Percentiles rank a stretch among this genome's conserved stretches.
Evolutionary conservation across 352 stramenopile species (phyloP).

Genomic region (Pythium utonaiense): DNA sequence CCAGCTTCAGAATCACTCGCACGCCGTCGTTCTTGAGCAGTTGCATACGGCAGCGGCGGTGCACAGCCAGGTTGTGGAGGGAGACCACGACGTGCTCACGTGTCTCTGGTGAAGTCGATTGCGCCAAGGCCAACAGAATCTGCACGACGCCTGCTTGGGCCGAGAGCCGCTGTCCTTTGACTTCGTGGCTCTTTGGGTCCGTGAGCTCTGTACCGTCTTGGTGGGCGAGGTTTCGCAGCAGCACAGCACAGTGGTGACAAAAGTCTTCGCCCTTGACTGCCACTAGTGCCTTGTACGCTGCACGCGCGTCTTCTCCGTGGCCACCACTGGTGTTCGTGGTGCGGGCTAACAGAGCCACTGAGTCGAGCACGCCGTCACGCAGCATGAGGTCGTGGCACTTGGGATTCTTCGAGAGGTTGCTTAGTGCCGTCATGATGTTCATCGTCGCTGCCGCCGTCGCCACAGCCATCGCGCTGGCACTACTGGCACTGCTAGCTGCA

Average conservation of each 20-base stretch:
- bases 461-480: slow-evolving; percentile 16
- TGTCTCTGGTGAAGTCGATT: slow-evolving; percentile 42
- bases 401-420: slow-evolving; percentile 54
- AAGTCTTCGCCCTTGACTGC: slow-evolving; percentile 65
- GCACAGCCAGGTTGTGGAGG: slow-evolving; percentile 59
- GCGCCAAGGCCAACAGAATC: slow-evolving; percentile 53
- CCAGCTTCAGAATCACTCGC: slow-evolving; percentile 58
- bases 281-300: slow-evolving; percentile 57
- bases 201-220: slow-evolving; percentile 20
- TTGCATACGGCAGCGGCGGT: slow-evolving; percentile 53
- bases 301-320: slow-evolving; percentile 25
- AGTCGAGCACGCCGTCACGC: slow-evolving; percentile 63
- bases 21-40: slow-evolving; percentile 78
- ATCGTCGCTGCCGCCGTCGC: slow-evolving; percentile 23
- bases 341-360: slow-evolving; percentile 34
- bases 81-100: slow-evolving; percentile 66
- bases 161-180: slow-evolving; percentile 51
- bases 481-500: slow-evolving; percentile 14
- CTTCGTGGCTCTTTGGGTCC: slow-evolving; percentile 24
- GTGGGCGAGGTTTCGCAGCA: slow-evolving; percentile 64
- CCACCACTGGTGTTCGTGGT: slow-evolving; percentile 17
- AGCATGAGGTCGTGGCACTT: slow-evolving; percentile 74
- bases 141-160: slow-evolving; percentile 49
- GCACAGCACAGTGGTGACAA: slow-evolving; percentile 55
- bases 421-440: slow-evolving; percentile 65